Conservation (phyloP, 2,329 filamentous ascomycete genomes). For the Immersiporthe knoxdaviesiana region DNA sequence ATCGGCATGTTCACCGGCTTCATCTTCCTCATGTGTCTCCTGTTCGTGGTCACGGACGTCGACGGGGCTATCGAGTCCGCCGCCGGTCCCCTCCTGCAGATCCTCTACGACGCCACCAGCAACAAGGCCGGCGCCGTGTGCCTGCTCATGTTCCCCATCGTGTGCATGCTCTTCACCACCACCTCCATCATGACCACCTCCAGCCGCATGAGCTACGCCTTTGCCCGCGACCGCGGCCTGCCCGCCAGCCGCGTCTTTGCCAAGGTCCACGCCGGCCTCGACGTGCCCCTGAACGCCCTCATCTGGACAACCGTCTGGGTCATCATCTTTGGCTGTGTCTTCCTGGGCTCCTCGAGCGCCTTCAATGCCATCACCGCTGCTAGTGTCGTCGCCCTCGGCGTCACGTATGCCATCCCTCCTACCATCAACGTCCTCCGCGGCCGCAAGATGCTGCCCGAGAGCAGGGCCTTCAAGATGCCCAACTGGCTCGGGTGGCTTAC, state of each 20-base stretch:
- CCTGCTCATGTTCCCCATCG: slow-evolving; percentile 67
- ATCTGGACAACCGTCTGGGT: slow-evolving; percentile 63
- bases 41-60: slow-evolving; percentile 66
- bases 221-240: slow-evolving; percentile 69
- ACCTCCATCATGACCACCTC: slow-evolving; percentile 68
- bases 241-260: slow-evolving; percentile 64
- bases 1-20: slow-evolving; percentile 66
- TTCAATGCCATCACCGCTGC: slow-evolving; percentile 74
- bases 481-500: slow-evolving; percentile 42
- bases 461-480: slow-evolving; percentile 41
- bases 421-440: slow-evolving; percentile 70
- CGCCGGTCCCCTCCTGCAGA: slow-evolving; percentile 40
- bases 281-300: slow-evolving; percentile 69
- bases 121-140: slow-evolving; percentile 65
- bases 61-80: slow-evolving; percentile 49
- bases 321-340: slow-evolving; percentile 70
- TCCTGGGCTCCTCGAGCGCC: slow-evolving; percentile 67
- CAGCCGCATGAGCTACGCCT: slow-evolving; percentile 69
- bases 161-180: slow-evolving; percentile 67
- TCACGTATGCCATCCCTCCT: slow-evolving; percentile 76
- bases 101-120: slow-evolving; percentile 62
- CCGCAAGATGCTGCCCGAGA: slow-evolving; percentile 64
- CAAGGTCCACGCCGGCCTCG: slow-evolving; percentile 61
- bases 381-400: slow-evolving; percentile 70
- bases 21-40: slow-evolving; percentile 52